Conservation (phyloP, 768 basidiomycete species). For the Rhodotorula taiwanensis region DNA sequence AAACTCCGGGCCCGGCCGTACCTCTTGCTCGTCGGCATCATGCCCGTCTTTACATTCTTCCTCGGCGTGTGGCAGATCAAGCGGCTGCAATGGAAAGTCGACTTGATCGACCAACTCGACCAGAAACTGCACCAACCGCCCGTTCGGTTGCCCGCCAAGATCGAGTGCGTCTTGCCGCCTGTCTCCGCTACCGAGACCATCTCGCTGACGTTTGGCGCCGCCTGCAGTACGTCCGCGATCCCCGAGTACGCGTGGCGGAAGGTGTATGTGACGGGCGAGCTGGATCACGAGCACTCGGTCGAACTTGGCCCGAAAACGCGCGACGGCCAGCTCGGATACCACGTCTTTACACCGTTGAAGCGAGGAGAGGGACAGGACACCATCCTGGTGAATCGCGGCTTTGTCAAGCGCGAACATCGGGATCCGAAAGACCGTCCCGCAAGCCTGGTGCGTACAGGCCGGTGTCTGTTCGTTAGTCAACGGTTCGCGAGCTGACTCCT, state of each 20-base stretch:
- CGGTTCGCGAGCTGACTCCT: background rate
- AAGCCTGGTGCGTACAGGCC: conserved; percentile 41
- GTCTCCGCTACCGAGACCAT: background rate
- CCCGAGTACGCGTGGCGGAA: conserved; percentile 86
- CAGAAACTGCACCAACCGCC: conserved; percentile 76
- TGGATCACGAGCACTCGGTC: conserved; percentile 72
- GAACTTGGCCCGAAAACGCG: conserved; percentile 77
- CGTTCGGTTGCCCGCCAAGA: conserved; percentile 66
- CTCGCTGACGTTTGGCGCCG: background rate
- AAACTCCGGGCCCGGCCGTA: conserved; percentile 26
- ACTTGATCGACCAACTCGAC: conserved; percentile 85
- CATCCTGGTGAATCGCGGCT: conserved; percentile 86
- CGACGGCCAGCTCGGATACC: conserved; percentile 79
- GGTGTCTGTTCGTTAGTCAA: background rate
- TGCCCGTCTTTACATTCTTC: conserved; percentile 77
- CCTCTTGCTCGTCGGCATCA: conserved; percentile 32
- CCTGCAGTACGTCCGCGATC: conserved; percentile 58
- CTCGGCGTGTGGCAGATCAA: conserved; percentile 92
- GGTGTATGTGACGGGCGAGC: conserved; percentile 67
- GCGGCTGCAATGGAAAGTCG: conserved; percentile 88
- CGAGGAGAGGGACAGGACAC: conserved; percentile 63
- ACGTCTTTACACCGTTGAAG: conserved; percentile 77
- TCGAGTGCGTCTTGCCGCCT: conserved; percentile 62
- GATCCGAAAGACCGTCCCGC: conserved; percentile 40
- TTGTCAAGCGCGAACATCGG: conserved; percentile 56